These are phyloP conservation scores for Candida neerlandica DNA, from an alignment of 1,139 yeast genomes.

Conservation along the genomic window DNA sequence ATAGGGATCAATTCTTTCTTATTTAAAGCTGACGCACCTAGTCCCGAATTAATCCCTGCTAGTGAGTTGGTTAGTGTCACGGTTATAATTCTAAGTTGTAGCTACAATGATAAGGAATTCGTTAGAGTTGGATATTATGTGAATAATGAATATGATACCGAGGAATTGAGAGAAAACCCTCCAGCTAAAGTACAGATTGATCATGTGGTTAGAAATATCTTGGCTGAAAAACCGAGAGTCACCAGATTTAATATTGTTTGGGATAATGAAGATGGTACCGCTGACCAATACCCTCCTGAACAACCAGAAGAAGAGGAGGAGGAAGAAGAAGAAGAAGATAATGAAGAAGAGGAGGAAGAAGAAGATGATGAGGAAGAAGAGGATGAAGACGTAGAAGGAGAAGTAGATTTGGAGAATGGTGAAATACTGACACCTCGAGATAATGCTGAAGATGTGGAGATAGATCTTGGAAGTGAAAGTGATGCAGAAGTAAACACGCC, in stretches of 20 bases:
- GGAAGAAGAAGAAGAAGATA: slow-evolving; percentile 57
- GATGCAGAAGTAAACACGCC: slow-evolving; percentile 41
- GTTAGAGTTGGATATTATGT: slow-evolving; percentile 97
- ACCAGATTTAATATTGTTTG: slow-evolving; percentile 95
- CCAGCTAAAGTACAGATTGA: slow-evolving; percentile 94
- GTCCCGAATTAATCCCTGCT: slow-evolving; percentile 94
- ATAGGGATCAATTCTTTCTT: slow-evolving; percentile 94
- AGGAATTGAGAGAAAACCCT: slow-evolving; percentile 90
- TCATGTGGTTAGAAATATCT: slow-evolving; percentile 87
- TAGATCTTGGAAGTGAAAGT: slow-evolving; percentile 32
- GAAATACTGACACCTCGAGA: slow-evolving; percentile 29
- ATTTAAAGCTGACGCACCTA: slow-evolving; percentile 94
- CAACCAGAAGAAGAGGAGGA: slow-evolving; percentile 54
- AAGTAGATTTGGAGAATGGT: slow-evolving; percentile 35
- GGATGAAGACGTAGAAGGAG: slow-evolving; percentile 51
- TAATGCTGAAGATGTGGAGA: slow-evolving; percentile 34
- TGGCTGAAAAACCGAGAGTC: slow-evolving; percentile 97
- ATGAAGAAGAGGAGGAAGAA: slow-evolving; percentile 57
- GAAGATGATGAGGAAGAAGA: slow-evolving; percentile 57
- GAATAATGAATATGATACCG: slow-evolving; percentile 92
- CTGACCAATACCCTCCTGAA: slow-evolving; percentile 73
- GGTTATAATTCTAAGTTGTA: slow-evolving; percentile 87
- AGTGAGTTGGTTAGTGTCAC: slow-evolving; percentile 94
- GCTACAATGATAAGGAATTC: slow-evolving; percentile 91
- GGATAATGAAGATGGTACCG: slow-evolving; percentile 70